A percentile compares a stretch with the other conserved stretches of the same genome.
Evolutionary conservation across 1,139 yeast genomes (phyloP).

Genomic region (Schizosaccharomyces versatilis): DNA sequence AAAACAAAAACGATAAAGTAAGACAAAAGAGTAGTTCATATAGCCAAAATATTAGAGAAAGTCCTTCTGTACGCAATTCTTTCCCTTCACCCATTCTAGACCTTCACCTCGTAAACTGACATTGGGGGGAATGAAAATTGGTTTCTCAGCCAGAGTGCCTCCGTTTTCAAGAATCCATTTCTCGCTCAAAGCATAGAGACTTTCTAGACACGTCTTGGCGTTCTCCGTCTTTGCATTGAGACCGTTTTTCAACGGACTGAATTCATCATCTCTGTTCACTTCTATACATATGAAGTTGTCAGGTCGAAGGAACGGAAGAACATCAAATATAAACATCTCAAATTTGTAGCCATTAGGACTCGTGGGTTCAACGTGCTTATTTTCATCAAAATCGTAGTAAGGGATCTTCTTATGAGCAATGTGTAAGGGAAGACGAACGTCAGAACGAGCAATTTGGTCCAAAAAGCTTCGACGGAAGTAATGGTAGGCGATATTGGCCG

Average conservation of each 20-base stretch:
- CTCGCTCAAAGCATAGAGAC: neutral
- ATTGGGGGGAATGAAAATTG: neutral
- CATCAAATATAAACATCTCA: constrained; percentile 94
- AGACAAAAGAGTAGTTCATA: no score
- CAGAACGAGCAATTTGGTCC: constrained; percentile 21
- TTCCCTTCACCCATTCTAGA: neutral
- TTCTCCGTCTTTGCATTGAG: constrained; percentile 18
- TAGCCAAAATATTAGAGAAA: neutral
- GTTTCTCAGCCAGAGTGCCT: neutral
- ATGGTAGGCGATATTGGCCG: constrained; percentile 94
- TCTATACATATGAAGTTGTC: constrained; percentile 77
- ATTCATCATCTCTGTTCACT: constrained; percentile 65
- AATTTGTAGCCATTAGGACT: constrained; percentile 77
- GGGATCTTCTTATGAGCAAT: constrained; percentile 83
- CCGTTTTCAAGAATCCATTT: neutral
- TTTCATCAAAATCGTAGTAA: constrained; percentile 27
- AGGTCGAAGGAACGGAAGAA: constrained; percentile 58
- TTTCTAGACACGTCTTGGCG: neutral
- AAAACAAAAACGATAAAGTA: no score
- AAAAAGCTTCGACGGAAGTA: constrained; percentile 68
- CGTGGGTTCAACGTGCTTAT: constrained; percentile 35
- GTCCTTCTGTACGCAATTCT: neutral
- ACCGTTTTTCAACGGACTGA: constrained; percentile 85
- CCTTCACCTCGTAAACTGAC: neutral
- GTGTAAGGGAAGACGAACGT: constrained; percentile 52